A percentile compares a stretch with the other conserved stretches of the same genome.
These are phyloP conservation scores for Penicillium fuscoglaucum DNA, from an alignment of 2,329 filamentous ascomycete genomes.

Conservation along the genomic window DNA sequence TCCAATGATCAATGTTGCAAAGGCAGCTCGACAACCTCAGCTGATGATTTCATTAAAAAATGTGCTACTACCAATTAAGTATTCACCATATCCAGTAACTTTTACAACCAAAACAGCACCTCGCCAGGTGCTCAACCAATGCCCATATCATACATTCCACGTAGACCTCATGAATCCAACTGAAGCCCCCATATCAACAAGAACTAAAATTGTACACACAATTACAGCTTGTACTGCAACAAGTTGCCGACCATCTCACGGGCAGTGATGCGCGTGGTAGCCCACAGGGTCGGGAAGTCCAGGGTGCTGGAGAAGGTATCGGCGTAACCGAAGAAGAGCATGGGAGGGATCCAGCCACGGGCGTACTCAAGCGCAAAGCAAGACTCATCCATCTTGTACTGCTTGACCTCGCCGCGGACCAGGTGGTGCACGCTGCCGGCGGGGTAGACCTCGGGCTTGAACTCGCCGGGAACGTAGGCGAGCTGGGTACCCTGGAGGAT, in stretches of 20 bases:
- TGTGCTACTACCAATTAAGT: not conserved
- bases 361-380: conserved; percentile 45
- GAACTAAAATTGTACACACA: not conserved
- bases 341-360: conserved; percentile 82
- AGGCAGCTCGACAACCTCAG: not conserved
- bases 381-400: conserved; percentile 58
- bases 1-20: not conserved
- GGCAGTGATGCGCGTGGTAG: conserved; percentile 71
- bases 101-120: not conserved
- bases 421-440: conserved; percentile 42
- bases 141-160: conserved; percentile 9
- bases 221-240: conserved; percentile 67
- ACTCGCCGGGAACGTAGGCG: conserved; percentile 40
- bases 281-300: conserved; percentile 82
- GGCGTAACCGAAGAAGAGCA: conserved; percentile 87
- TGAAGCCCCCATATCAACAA: not conserved
- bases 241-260: conserved; percentile 75
- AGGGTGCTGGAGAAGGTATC: conserved; percentile 78
- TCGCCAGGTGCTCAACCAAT: not conserved
- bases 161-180: conserved; percentile 2
- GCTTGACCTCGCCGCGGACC: conserved; percentile 67
- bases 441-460: conserved; percentile 42
- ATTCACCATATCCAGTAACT: not conserved
- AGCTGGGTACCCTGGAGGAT: conserved; percentile 61
- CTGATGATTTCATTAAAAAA: not conserved